Conservation (phyloP, 345 rosid genomes). For the Gossypium mustelinum region DNA sequence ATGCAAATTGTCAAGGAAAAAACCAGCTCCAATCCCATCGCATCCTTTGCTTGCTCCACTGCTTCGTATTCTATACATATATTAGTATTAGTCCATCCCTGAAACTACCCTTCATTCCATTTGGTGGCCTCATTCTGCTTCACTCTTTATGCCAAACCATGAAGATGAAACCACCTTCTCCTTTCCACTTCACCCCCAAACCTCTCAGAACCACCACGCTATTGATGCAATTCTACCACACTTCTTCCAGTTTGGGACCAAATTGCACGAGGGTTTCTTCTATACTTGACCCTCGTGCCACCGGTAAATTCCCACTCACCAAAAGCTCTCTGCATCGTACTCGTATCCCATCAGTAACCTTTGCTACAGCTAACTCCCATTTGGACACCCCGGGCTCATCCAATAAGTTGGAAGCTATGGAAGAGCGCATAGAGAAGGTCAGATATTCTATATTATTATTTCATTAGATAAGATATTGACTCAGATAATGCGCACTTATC, state of each 20-base stretch:
- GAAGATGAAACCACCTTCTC: constrained; percentile 21
- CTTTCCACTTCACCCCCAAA: neutral
- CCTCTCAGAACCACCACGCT: constrained; percentile 11
- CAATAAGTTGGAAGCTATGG: constrained; percentile 33
- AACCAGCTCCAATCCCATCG: neutral
- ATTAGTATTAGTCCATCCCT: neutral
- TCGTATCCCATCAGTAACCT: constrained; percentile 25
- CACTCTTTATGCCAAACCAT: neutral
- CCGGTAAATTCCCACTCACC: constrained; percentile 16
- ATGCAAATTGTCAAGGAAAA: neutral
- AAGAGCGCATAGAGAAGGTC: constrained; percentile 70
- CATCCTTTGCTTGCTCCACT: neutral
- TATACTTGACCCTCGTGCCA: neutral
- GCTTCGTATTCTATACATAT: neutral
- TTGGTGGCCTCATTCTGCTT: neutral
- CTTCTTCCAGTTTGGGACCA: neutral
- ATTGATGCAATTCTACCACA: neutral
- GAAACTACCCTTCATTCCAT: neutral
- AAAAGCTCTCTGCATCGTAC: neutral
- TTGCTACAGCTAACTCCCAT: constrained; percentile 17
- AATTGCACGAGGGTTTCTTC: constrained; percentile 8
- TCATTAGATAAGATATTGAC: neutral
- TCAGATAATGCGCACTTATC: neutral
- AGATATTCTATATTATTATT: neutral
- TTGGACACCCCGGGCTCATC: constrained; percentile 17